Conservation (phyloP, 305 asterid genomes). For the Fraxinus sp. region DNA sequence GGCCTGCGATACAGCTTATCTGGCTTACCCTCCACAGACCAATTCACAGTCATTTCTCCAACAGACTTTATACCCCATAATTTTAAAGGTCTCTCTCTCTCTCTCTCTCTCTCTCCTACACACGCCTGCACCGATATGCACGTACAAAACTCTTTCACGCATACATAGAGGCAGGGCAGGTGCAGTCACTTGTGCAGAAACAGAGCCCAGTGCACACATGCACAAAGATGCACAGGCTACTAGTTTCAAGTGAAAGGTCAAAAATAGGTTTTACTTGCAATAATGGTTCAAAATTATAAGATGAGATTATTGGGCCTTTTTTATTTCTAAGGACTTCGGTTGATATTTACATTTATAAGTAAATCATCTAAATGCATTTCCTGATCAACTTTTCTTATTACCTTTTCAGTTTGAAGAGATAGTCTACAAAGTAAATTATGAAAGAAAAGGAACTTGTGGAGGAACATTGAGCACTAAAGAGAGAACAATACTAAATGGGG, state of each 20-base stretch:
- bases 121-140: background rate
- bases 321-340: background rate
- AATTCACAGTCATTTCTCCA: slow-evolving; percentile 56
- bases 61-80: slow-evolving; percentile 56
- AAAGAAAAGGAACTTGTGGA: slow-evolving; percentile 45
- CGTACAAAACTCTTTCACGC: background rate
- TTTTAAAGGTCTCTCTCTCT: slow-evolving; percentile 60
- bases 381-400: slow-evolving; percentile 8
- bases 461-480: slow-evolving; percentile 46
- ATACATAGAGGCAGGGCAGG: background rate
- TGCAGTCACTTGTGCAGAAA: background rate
- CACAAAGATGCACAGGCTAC: background rate
- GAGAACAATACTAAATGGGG: slow-evolving; percentile 83
- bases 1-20: slow-evolving; percentile 33
- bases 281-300: background rate
- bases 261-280: slow-evolving; percentile 1
- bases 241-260: slow-evolving; percentile 4
- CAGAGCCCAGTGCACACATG: slow-evolving; percentile 1
- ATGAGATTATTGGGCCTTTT: background rate
- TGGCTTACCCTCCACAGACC: slow-evolving; percentile 43
- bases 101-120: slow-evolving; percentile 15
- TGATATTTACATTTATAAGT: slow-evolving; percentile 9
- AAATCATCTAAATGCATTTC: slow-evolving; percentile 10
- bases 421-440: slow-evolving; percentile 64
- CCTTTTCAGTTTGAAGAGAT: slow-evolving; percentile 83